These are phyloP conservation scores for Diaporthe caulivora DNA, from an alignment of 2,329 filamentous ascomycete genomes.

Conservation along the genomic window DNA sequence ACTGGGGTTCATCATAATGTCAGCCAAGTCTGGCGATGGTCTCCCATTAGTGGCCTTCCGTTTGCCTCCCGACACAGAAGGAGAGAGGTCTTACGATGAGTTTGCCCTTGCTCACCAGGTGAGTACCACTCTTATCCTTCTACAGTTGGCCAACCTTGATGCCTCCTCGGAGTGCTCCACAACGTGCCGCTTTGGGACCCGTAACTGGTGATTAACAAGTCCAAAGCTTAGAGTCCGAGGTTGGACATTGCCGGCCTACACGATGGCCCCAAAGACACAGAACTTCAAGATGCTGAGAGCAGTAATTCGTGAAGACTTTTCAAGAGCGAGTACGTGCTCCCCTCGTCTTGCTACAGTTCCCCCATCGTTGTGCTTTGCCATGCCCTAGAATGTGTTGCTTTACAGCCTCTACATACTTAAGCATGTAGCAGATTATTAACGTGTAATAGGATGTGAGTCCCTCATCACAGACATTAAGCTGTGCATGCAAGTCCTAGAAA, in stretches of 20 bases:
- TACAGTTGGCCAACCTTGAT: no score
- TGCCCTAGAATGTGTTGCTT: no score
- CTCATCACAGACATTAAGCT: slow-evolving; percentile 84
- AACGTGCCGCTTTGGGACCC: no score
- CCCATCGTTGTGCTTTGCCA: no score
- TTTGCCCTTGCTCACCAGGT: slow-evolving; percentile 87
- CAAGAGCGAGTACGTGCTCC: no score
- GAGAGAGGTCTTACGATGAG: slow-evolving; percentile 76
- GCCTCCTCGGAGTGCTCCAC: no score
- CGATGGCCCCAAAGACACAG: slow-evolving; percentile 91
- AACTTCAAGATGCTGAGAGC: slow-evolving; percentile 91
- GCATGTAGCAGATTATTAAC: no score
- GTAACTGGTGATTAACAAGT: no score
- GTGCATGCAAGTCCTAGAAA: slow-evolving; percentile 76
- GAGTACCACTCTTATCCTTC: slow-evolving; percentile 53
- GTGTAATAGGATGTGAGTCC: slow-evolving; percentile 70
- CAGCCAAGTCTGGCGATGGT: slow-evolving; percentile 77
- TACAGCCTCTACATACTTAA: no score
- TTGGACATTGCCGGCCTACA: slow-evolving; percentile 97
- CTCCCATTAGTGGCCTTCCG: slow-evolving; percentile 67
- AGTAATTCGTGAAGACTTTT: slow-evolving; percentile 92
- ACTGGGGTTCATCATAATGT: slow-evolving; percentile 90
- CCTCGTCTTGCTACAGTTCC: no score
- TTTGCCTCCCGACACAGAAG: slow-evolving; percentile 71
- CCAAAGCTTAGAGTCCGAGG: slow-evolving; percentile 67